These are phyloP conservation scores for Lactarius indigo DNA, from an alignment of 768 basidiomycete species.

Conservation along the genomic window DNA sequence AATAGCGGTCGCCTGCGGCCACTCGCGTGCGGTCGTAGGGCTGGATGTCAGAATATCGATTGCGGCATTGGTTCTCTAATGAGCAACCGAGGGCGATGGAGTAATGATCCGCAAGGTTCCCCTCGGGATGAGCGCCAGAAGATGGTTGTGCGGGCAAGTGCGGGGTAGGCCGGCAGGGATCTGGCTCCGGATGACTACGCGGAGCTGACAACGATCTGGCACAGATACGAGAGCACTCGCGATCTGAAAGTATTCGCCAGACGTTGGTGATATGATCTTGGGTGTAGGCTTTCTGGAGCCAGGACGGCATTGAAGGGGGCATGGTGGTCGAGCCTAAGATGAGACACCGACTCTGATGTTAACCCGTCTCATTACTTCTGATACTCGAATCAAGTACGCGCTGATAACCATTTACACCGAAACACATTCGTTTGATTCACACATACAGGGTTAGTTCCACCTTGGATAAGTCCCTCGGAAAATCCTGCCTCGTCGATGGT, in stretches of 20 bases:
- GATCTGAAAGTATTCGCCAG: constrained; percentile 36
- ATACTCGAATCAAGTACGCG: constrained; percentile 24
- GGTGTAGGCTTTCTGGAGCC: constrained; percentile 31
- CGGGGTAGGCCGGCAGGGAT: constrained; percentile 18
- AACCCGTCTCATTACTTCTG: constrained; percentile 22
- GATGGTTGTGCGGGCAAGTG: constrained; percentile 15
- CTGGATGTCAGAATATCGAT: constrained; percentile 70
- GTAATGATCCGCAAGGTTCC: constrained; percentile 44
- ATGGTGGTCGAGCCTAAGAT: constrained; percentile 9
- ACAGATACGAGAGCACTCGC: constrained; percentile 37
- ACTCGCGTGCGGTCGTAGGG: constrained; percentile 85
- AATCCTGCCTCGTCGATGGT: constrained; percentile 32
- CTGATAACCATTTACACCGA: neutral
- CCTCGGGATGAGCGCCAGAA: constrained; percentile 24
- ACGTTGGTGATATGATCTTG: constrained; percentile 32
- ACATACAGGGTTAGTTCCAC: constrained; percentile 33
- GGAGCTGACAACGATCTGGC: constrained; percentile 32
- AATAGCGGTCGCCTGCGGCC: constrained; percentile 54
- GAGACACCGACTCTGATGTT: constrained; percentile 6
- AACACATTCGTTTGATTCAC: neutral
- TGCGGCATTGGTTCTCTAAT: constrained; percentile 43
- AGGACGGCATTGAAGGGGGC: constrained; percentile 24
- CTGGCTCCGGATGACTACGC: constrained; percentile 23
- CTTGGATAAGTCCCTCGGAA: constrained; percentile 30
- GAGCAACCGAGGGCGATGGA: constrained; percentile 49